phyloP scores from a whole-genome alignment of 768 basidiomycete genomes.

The Suillus subluteus region DNA sequence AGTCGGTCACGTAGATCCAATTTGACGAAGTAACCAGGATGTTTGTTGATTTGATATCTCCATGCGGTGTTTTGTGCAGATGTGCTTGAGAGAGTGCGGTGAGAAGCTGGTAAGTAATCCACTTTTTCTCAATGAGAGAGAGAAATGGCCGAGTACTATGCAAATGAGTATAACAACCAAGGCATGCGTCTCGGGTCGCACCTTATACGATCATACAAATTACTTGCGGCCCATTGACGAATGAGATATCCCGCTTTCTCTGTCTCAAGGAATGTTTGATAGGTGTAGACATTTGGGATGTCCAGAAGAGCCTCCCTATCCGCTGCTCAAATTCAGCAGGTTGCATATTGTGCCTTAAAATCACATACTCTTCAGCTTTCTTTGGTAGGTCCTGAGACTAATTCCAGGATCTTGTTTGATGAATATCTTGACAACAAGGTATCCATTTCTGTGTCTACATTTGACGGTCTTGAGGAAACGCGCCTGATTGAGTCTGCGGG shows the following conservation, averaged over 20 bases:
- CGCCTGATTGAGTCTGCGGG: slow-evolving; percentile 32
- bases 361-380: slow-evolving; percentile 72
- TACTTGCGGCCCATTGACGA: slow-evolving; percentile 93
- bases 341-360: slow-evolving; percentile 2
- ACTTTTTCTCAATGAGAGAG: slow-evolving; percentile 90
- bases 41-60: slow-evolving; percentile 98
- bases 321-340: slow-evolving; percentile 46
- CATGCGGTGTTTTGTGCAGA: slow-evolving; percentile 89
- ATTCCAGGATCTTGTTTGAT: slow-evolving; percentile 91
- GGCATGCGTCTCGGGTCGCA: slow-evolving; percentile 37
- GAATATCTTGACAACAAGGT: slow-evolving; percentile 91
- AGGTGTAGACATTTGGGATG: slow-evolving; percentile 86
- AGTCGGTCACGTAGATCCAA: slow-evolving; percentile 94
- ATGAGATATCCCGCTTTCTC: slow-evolving; percentile 96
- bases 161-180: slow-evolving; percentile 3
- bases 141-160: slow-evolving; percentile 93
- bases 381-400: slow-evolving; percentile 72
- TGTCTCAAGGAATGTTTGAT: slow-evolving; percentile 90
- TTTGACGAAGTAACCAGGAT: slow-evolving; percentile 96
- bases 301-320: slow-evolving; percentile 85
- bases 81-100: slow-evolving; percentile 83
- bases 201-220: slow-evolving; percentile 97
- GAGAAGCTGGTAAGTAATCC: slow-evolving; percentile 94
- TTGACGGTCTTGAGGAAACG: slow-evolving; percentile 77
- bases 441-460: slow-evolving; percentile 82